A percentile compares a stretch with the other conserved stretches of the same genome.
phyloP scores from a whole-genome alignment of 2,329 filamentous ascomycete genomes.

The Blastomyces gilchristii region DNA sequence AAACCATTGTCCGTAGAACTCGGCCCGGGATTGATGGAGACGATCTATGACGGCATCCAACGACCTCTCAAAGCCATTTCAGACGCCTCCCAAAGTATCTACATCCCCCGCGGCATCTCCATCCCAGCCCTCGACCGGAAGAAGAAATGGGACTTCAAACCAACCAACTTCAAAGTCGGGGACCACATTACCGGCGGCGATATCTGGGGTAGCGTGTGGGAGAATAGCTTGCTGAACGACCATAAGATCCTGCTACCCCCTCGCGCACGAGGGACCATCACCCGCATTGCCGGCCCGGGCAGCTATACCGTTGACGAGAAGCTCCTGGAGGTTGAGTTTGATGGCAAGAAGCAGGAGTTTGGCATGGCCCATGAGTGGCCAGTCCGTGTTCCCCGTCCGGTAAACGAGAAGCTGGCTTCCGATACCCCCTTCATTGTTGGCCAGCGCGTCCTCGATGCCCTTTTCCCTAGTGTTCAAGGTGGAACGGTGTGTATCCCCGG shows the following conservation, averaged over 20 bases:
- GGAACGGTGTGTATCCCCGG: constrained; percentile 97
- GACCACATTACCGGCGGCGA: constrained; percentile 96
- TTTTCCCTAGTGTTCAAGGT: constrained; percentile 93
- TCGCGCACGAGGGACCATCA: constrained; percentile 82
- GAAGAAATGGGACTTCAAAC: constrained; percentile 95
- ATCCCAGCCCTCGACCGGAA: constrained; percentile 77
- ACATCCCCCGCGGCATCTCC: constrained; percentile 90
- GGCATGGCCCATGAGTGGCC: constrained; percentile 99
- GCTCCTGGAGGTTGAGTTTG: constrained; percentile 91
- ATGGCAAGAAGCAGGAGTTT: constrained; percentile 87
- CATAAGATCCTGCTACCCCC: constrained; percentile 92
- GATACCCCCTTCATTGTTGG: constrained; percentile 90
- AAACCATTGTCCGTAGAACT: constrained; percentile 97
- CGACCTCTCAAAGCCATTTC: constrained; percentile 82
- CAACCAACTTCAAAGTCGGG: constrained; percentile 74
- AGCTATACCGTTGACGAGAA: constrained; percentile 91
- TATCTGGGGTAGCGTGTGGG: constrained; percentile 86
- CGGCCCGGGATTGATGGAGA: constrained; percentile 92
- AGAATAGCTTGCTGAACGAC: constrained; percentile 88
- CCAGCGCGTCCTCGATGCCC: constrained; percentile 87
- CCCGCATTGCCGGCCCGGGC: constrained; percentile 77
- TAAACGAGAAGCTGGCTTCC: constrained; percentile 82
- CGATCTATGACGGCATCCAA: constrained; percentile 99
- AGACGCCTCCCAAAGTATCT: constrained; percentile 71
- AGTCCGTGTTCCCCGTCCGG: constrained; percentile 86